Conservation (phyloP, 2,329 filamentous ascomycete species). For the Penicillium sp. region DNA sequence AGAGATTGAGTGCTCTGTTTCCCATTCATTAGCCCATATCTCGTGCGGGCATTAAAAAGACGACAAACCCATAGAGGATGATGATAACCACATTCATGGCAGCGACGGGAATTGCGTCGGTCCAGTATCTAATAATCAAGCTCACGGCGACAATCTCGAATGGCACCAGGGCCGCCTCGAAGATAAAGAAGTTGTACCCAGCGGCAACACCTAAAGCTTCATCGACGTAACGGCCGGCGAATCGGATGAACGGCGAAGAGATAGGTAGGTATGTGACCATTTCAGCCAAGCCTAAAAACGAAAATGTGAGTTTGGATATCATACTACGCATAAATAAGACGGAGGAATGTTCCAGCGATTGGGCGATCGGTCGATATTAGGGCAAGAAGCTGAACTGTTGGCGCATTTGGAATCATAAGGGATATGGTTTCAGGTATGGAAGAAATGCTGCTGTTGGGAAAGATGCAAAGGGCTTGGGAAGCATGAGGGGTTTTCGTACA, state of each 20-base stretch:
- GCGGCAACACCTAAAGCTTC: constrained; percentile 48
- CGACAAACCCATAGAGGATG: constrained; percentile 43
- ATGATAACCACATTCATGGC: constrained; percentile 48
- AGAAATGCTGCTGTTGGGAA: constrained; percentile 7
- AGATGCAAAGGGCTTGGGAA: constrained; percentile 3
- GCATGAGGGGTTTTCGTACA: constrained; percentile 33
- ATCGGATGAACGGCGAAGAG: constrained; percentile 47
- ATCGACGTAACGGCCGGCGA: constrained; percentile 49
- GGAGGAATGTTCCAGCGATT: background rate
- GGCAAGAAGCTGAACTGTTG: background rate
- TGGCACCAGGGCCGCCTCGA: constrained; percentile 50
- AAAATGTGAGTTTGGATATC: constrained; percentile 16
- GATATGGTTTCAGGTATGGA: background rate
- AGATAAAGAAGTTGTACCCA: constrained; percentile 53
- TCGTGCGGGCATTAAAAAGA: background rate
- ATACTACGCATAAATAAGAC: constrained; percentile 1
- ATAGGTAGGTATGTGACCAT: constrained; percentile 52
- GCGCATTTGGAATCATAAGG: constrained; percentile 3
- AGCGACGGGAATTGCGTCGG: constrained; percentile 43
- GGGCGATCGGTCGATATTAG: background rate
- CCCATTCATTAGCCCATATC: background rate
- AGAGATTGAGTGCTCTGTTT: constrained; percentile 57
- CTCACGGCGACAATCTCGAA: constrained; percentile 54
- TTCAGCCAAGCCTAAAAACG: constrained; percentile 44
- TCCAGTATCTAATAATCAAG: constrained; percentile 52